Conservation (phyloP, 2,329 filamentous ascomycete genomes). For the Cadophora gregata region DNA sequence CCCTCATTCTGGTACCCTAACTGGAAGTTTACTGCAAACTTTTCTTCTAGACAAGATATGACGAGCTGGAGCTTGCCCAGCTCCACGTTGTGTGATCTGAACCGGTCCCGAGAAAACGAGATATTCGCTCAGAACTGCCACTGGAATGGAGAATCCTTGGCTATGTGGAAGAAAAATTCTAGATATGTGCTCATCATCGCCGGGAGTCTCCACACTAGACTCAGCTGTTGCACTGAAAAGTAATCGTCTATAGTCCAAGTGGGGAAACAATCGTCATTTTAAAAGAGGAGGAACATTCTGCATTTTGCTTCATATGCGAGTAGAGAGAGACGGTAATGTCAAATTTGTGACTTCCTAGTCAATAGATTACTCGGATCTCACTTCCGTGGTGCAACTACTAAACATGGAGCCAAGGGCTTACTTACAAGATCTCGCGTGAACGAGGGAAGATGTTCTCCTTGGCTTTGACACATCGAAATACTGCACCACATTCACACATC, state of each 20-base stretch:
- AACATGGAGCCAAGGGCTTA: not conserved
- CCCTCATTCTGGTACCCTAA: not conserved
- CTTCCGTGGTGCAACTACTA: too few relatives aligned
- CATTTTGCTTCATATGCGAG: not conserved
- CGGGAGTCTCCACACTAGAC: not conserved
- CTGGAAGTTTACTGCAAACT: not conserved
- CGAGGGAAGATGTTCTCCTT: not conserved
- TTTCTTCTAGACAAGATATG: not conserved
- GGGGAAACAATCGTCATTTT: not conserved
- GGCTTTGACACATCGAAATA: not conserved
- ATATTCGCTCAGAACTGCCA: not conserved
- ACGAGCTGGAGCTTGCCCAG: not conserved
- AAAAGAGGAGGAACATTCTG: not conserved
- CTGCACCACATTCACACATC: not conserved
- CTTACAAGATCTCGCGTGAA: not conserved
- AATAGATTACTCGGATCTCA: too few relatives aligned
- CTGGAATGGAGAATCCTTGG: not conserved
- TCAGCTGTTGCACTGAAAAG: not conserved
- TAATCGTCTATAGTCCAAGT: not conserved
- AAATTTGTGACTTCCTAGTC: too few relatives aligned
- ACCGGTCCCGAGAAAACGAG: not conserved
- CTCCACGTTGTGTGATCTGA: not conserved
- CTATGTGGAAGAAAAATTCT: not conserved
- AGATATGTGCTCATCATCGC: not conserved
- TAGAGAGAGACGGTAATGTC: too few relatives aligned